phyloP scores from a whole-genome alignment of 2,329 filamentous ascomycete genomes.

The Cladobotryum mycophilum region DNA sequence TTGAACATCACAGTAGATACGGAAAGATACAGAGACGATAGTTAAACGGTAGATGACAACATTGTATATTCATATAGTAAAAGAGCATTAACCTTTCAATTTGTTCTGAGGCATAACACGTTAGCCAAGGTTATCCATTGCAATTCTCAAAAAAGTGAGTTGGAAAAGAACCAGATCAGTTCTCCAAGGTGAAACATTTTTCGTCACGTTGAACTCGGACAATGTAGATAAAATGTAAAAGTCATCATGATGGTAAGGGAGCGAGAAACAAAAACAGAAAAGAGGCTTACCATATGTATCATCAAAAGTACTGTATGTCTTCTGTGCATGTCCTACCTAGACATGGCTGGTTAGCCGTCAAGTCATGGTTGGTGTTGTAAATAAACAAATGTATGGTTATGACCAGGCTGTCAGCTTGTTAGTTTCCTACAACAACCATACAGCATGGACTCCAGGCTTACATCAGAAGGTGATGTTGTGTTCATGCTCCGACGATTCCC shows the following conservation, averaged over 20 bases:
- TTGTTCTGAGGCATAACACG: neutral
- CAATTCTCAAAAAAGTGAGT: neutral
- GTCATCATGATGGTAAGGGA: slow-evolving; percentile 42
- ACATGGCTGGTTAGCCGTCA: slow-evolving; percentile 1
- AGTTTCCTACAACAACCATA: neutral
- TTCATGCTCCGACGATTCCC: slow-evolving; percentile 43
- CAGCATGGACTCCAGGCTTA: slow-evolving; percentile 25
- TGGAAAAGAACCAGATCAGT: slow-evolving; percentile 38
- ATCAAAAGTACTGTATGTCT: neutral
- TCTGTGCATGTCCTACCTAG: neutral
- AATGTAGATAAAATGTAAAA: slow-evolving; percentile 39
- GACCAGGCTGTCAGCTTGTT: slow-evolving; percentile 4
- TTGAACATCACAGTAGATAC: neutral
- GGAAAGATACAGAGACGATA: neutral
- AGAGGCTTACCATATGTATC: slow-evolving; percentile 11
- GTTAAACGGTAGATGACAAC: neutral
- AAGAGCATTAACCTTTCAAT: neutral
- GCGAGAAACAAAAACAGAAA: neutral
- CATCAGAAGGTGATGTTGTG: slow-evolving; percentile 49
- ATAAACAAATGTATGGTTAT: neutral
- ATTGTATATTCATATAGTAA: neutral
- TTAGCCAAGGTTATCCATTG: neutral
- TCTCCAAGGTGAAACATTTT: slow-evolving; percentile 55
- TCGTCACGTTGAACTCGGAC: slow-evolving; percentile 53
- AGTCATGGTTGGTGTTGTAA: neutral